Evolutionary conservation across 2,329 filamentous ascomycete species (phyloP).

Genomic region (Botrytis sinoallii): DNA sequence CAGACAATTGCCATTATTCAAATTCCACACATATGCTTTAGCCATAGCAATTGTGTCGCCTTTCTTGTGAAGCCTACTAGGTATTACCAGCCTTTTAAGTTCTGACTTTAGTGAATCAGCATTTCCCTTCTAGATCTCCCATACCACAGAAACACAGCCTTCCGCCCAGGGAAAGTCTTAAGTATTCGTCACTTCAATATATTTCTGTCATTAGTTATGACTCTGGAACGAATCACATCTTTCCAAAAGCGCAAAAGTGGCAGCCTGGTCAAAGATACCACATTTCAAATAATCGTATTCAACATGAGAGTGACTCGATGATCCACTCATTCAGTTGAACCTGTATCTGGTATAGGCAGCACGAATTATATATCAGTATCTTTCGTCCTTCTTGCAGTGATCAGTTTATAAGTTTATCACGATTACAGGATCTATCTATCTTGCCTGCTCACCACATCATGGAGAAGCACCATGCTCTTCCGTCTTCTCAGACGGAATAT

Average conservation of each 20-base stretch:
- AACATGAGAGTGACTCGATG: neutral
- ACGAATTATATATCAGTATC: neutral
- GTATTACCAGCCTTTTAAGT: neutral
- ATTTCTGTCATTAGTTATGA: neutral
- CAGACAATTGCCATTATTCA: neutral
- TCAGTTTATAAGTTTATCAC: neutral
- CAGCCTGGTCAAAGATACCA: constrained; percentile 5
- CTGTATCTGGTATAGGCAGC: neutral
- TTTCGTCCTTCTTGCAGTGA: neutral
- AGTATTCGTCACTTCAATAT: neutral
- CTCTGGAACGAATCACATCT: neutral
- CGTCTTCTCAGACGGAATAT: neutral
- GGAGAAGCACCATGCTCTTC: neutral
- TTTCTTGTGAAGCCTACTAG: neutral
- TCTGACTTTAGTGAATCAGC: neutral
- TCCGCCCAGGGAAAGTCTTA: neutral
- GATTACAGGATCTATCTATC: neutral
- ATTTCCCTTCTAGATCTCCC: neutral
- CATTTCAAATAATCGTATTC: constrained; percentile 7
- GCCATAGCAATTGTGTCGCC: neutral
- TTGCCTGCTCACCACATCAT: neutral
- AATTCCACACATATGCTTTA: neutral
- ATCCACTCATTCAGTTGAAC: neutral
- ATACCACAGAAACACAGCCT: neutral
- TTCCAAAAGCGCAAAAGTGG: constrained; percentile 3